Evolutionary conservation across 306 rosid genomes (phyloP).

Genomic region (Vicia sativa): DNA sequence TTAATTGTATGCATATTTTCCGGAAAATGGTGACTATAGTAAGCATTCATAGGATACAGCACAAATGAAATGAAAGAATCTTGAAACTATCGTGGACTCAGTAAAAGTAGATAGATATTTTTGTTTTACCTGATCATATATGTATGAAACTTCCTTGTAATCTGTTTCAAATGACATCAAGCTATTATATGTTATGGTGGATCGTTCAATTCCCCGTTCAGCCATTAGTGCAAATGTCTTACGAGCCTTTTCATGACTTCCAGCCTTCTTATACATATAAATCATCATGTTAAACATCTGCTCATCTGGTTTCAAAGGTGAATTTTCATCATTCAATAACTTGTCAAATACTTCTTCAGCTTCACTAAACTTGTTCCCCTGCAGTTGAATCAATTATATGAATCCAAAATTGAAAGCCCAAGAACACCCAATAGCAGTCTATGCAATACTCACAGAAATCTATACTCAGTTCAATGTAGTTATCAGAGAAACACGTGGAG

Average conservation of each 20-base stretch:
- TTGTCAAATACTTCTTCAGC: constrained; percentile 78
- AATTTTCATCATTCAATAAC: constrained; percentile 66
- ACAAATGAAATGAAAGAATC: constrained; percentile 16
- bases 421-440: constrained; percentile 2
- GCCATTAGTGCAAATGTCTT: constrained; percentile 76
- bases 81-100: constrained; percentile 3
- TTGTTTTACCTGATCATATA: constrained; percentile 82
- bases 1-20: constrained; percentile 18
- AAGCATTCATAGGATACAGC: not conserved
- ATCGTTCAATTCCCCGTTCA: constrained; percentile 68
- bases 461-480: not conserved
- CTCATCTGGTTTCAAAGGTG: constrained; percentile 85
- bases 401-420: constrained; percentile 41
- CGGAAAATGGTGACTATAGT: not conserved
- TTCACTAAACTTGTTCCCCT: constrained; percentile 81
- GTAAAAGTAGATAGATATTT: constrained; percentile 25
- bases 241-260: constrained; percentile 87
- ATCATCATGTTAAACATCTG: constrained; percentile 96
- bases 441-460: constrained; percentile 21
- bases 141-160: constrained; percentile 89
- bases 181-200: constrained; percentile 87
- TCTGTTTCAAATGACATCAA: constrained; percentile 87
- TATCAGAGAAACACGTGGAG: constrained; percentile 16
- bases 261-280: constrained; percentile 88
- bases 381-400: constrained; percentile 37